These are phyloP conservation scores for Metschnikowia similis DNA, from an alignment of 805 yeast genomes.

Conservation along the genomic window DNA sequence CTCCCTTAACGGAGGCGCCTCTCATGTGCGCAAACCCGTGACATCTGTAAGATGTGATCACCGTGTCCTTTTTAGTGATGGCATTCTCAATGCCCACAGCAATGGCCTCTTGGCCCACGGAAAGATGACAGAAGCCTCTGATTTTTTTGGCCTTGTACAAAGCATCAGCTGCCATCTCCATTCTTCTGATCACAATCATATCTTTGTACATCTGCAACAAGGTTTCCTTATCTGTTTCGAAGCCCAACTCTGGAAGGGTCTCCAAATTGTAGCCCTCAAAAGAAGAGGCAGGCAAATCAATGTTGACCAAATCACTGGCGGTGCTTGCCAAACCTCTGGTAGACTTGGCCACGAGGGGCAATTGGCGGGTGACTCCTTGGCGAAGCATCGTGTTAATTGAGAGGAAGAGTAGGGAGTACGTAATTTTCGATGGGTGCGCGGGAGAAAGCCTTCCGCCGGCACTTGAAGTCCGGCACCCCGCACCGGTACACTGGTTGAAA, in stretches of 20 bases:
- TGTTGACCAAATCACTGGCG: constrained; percentile 36
- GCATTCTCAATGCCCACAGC: constrained; percentile 98
- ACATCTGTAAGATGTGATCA: constrained; percentile 97
- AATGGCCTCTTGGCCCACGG: constrained; percentile 98
- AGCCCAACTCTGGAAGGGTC: constrained; percentile 58
- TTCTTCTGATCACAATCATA: constrained; percentile 88
- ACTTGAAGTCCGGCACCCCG: constrained; percentile 13
- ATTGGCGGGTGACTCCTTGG: constrained; percentile 15
- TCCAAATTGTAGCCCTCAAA: constrained; percentile 82
- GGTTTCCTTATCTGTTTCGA: constrained; percentile 75
- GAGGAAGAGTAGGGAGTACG: background rate
- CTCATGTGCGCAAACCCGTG: constrained; percentile 98
- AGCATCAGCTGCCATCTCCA: constrained; percentile 99
- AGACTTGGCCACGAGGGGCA: constrained; percentile 19
- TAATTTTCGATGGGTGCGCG: constrained; percentile 9
- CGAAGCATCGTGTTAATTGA: constrained; percentile 13
- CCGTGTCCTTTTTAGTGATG: constrained; percentile 75
- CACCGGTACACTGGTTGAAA: background rate
- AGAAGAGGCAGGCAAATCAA: constrained; percentile 72
- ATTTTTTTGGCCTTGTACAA: constrained; percentile 97
- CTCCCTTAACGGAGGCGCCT: constrained; percentile 87
- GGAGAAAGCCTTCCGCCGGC: constrained; percentile 24
- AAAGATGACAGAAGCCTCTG: constrained; percentile 98
- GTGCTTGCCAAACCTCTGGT: constrained; percentile 36
- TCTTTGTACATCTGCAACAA: constrained; percentile 93